A percentile compares a stretch with the other conserved stretches of the same genome.
These are phyloP conservation scores for Salix koriyanagi DNA, from an alignment of 345 rosid genomes.

Conservation along the genomic window DNA sequence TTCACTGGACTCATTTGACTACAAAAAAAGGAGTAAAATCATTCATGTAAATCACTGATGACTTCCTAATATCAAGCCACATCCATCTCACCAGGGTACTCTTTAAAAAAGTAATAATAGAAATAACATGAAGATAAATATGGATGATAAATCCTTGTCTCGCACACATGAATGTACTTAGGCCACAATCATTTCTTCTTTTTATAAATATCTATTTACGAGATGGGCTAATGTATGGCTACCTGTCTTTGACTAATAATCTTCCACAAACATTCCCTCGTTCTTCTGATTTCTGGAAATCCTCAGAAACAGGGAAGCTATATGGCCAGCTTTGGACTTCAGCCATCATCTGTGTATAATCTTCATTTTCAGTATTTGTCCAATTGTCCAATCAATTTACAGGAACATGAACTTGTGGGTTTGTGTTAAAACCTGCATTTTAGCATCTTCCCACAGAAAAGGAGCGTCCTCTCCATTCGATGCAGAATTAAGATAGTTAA, in stretches of 20 bases:
- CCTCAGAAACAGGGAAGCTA: conserved; percentile 85
- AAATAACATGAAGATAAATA: background rate
- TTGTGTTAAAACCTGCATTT: conserved; percentile 49
- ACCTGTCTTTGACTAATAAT: conserved; percentile 72
- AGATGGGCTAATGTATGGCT: background rate
- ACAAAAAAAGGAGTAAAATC: too few relatives aligned
- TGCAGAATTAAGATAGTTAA: conserved; percentile 69
- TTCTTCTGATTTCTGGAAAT: conserved; percentile 62
- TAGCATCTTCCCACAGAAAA: conserved; percentile 93
- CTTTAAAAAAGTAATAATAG: background rate
- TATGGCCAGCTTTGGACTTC: conserved; percentile 83
- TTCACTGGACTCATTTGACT: too few relatives aligned
- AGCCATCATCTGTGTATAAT: conserved; percentile 11
- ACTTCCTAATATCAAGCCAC: too few relatives aligned
- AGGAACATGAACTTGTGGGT: conserved; percentile 5
- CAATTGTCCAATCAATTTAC: conserved; percentile 3
- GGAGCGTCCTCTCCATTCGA: conserved; percentile 55
- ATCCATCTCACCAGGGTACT: too few relatives aligned
- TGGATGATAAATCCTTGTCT: background rate
- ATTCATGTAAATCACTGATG: too few relatives aligned
- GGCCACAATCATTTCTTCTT: background rate
- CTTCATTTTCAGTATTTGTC: conserved; percentile 3
- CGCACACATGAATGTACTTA: background rate
- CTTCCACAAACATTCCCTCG: conserved; percentile 76
- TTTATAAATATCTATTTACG: background rate